Evolutionary conservation across 495 filamentous ascomycete genomes (phyloP).

Genomic region (Penicillium silybi): DNA sequence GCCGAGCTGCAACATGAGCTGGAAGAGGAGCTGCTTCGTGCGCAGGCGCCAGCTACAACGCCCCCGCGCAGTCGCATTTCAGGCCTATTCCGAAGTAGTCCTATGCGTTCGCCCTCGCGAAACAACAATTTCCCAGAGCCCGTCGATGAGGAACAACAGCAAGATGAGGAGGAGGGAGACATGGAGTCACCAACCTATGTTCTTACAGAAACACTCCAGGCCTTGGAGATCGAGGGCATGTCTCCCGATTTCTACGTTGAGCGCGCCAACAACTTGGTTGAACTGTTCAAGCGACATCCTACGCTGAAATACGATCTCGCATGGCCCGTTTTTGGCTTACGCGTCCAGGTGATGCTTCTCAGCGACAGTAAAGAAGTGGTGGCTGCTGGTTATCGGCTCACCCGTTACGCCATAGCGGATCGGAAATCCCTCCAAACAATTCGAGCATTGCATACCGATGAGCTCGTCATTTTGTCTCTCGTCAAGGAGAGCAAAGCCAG

Average conservation of each 20-base stretch:
- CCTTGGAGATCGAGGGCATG: constrained; percentile 81
- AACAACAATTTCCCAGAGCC: constrained; percentile 30
- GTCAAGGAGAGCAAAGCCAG: constrained; percentile 94
- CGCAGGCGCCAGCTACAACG: constrained; percentile 59
- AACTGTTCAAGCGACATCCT: constrained; percentile 87
- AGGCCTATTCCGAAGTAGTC: constrained; percentile 61
- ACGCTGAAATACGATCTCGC: constrained; percentile 93
- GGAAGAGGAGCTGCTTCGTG: constrained; percentile 63
- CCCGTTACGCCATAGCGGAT: constrained; percentile 92
- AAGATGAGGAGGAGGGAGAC: constrained; percentile 56
- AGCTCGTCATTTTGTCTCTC: constrained; percentile 83
- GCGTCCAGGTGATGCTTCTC: constrained; percentile 91
- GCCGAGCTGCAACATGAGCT: constrained; percentile 76
- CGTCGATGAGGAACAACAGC: constrained; percentile 41
- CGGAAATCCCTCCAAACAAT: constrained; percentile 84
- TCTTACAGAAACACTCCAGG: constrained; percentile 81
- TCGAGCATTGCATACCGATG: constrained; percentile 81
- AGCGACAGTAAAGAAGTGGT: constrained; percentile 95
- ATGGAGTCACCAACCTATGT: constrained; percentile 88
- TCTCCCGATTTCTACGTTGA: constrained; percentile 92
- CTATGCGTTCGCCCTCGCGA: constrained; percentile 62
- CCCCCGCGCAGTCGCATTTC: constrained; percentile 66
- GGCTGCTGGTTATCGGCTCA: constrained; percentile 88
- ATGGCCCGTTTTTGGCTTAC: constrained; percentile 88
- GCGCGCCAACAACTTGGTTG: constrained; percentile 83